A percentile compares a stretch with the other conserved stretches of the same genome.
These are phyloP conservation scores for Saccharomycopsis javanensis DNA, from an alignment of 805 yeast genomes.

Conservation along the genomic window DNA sequence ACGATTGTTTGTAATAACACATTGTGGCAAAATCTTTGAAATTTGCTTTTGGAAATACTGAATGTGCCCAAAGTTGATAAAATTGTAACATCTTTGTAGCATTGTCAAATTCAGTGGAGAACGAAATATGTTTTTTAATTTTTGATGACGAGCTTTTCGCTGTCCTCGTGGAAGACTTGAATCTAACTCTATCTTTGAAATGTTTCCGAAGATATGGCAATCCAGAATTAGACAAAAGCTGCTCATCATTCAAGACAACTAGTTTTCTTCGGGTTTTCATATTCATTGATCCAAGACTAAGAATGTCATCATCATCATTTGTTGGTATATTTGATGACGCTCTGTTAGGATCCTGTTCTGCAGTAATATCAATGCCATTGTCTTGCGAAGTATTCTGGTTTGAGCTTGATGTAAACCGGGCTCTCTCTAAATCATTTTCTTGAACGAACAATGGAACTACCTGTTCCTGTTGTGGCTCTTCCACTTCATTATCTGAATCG, in stretches of 20 bases:
- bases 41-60: conserved; percentile 68
- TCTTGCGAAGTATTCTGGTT: neutral
- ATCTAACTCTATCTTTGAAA: conserved; percentile 22
- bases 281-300: conserved; percentile 13
- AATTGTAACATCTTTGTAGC: conserved; percentile 39
- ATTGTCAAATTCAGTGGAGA: conserved; percentile 40
- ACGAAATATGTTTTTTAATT: conserved; percentile 19
- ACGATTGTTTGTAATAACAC: conserved; percentile 34
- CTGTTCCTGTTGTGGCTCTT: neutral
- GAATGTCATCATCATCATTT: conserved; percentile 10
- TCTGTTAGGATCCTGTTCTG: too few species aligned
- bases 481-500: neutral
- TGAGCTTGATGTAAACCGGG: neutral
- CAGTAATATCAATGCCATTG: too few species aligned
- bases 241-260: conserved; percentile 44
- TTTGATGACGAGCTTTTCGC: neutral
- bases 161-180: conserved; percentile 13
- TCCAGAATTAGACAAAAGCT: conserved; percentile 45
- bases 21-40: conserved; percentile 59
- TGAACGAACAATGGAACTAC: neutral
- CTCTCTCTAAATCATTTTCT: neutral
- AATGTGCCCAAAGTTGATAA: conserved; percentile 71
- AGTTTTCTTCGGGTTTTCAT: conserved; percentile 16
- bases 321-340: neutral
- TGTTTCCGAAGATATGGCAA: conserved; percentile 39